Evolutionary conservation across 768 basidiomycete species (phyloP), one percentile per base, ranked within the genome.

Genomic region (Russula brevipes): DNA sequence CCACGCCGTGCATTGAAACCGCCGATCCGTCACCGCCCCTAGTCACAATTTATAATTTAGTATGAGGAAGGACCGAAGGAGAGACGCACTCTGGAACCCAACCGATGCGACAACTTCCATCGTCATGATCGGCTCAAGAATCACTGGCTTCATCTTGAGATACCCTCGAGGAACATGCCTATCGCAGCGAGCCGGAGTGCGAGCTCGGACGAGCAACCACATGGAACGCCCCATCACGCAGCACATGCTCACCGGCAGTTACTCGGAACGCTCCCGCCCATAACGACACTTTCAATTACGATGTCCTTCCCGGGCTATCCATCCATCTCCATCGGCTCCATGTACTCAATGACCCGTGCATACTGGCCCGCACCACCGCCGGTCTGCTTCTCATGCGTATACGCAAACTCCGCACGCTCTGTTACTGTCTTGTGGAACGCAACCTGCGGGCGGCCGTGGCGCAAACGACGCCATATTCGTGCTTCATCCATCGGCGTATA

Each of bases 351-450:
- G n/a, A n/a, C n/a, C 97, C n/a, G 91, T 61, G 89, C 97, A 74
- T 88, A 99, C 75, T 99, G 97, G n/a, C n/a, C 57, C 97, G 96
- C 16, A 94, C 89, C n/a, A 73, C 97, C 97, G 64, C 97, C 97
- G 0, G 89, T 89, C 75, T 99, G 97, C 78, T 98, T 99, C 83
- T 94, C 97, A 78, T 98, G 97, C 2, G n/a, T n/a, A n/a, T n/a
- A n/a, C n/a, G n/a, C n/a, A n/a, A 98, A 99, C 51, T 88, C 82
- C 3, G 88, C 85, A 30, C 85, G 82, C 59, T 88, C 81, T 1
- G 90, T 89, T 72, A 98, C 86, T 1, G 96, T 94, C 77, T 99
- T 96, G 49, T 95, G 85, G 82, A 93, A 98, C 4, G 94, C 94
- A 53, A 99, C 97, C 19, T 89, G 89, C 12, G 97, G 97, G 75